A percentile compares a stretch with the other conserved stretches of the same genome.
Evolutionary conservation across 2,329 filamentous ascomycete genomes (phyloP).

Genomic region (Aspergillus brunneoviolaceus): DNA sequence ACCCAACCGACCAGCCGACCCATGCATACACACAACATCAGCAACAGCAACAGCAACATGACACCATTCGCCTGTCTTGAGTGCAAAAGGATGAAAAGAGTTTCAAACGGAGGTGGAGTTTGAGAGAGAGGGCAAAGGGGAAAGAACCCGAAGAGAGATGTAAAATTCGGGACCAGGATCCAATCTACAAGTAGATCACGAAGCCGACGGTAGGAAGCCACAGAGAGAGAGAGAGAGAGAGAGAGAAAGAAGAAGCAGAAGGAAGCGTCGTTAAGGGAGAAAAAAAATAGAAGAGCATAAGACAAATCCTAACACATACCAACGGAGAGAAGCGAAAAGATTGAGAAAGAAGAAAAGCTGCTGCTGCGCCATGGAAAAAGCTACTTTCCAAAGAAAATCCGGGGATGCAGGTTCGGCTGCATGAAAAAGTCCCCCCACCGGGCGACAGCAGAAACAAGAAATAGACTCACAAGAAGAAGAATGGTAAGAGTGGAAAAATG

Average conservation of each 20-base stretch:
- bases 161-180: constrained; percentile 21
- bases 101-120: too few species aligned
- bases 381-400: constrained; percentile 32
- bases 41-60: constrained; percentile 13
- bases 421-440: constrained; percentile 16
- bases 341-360: constrained; percentile 27
- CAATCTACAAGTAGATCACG: constrained; percentile 11
- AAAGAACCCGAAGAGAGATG: constrained; percentile 21
- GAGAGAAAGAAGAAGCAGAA: not conserved
- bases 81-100: not conserved
- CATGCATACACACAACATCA: constrained; percentile 8
- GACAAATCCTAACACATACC: constrained; percentile 9
- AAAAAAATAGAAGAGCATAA: constrained; percentile 1
- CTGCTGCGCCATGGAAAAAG: constrained; percentile 27
- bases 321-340: constrained; percentile 8
- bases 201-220: not conserved
- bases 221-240: constrained; percentile 1
- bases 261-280: constrained; percentile 3
- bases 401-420: constrained; percentile 10
- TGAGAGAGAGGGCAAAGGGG: not conserved
- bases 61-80: constrained; percentile 29
- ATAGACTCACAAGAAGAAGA: constrained; percentile 18
- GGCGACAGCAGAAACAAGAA: constrained; percentile 23
- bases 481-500: constrained; percentile 20
- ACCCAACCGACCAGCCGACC: not conserved